Evolutionary conservation across 139 green algal genomes (phyloP).

Genomic region (Axilococcus clingmanii): DNA sequence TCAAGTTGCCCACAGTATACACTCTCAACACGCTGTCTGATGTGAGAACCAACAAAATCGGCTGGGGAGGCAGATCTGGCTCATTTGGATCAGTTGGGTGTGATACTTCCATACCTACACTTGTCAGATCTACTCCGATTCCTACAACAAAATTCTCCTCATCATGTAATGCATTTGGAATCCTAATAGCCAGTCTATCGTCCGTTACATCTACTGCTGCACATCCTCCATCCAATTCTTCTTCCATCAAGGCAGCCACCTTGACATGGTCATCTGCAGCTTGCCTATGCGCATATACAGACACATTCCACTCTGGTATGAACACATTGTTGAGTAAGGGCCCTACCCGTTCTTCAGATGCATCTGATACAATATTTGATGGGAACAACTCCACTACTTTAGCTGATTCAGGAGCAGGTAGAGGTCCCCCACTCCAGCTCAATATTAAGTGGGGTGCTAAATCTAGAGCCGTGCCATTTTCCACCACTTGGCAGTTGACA

Average conservation of each 20-base stretch:
- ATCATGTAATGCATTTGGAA: constrained; percentile 34
- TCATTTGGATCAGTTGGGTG: constrained; percentile 31
- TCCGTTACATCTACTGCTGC: constrained; percentile 37
- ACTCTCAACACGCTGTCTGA: constrained; percentile 41
- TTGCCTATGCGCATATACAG: constrained; percentile 36
- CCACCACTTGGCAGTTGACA: too few relatives aligned
- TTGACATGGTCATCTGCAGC: constrained; percentile 44
- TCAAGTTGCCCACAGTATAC: constrained; percentile 25
- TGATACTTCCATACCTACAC: constrained; percentile 4
- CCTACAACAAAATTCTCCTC: constrained; percentile 49
- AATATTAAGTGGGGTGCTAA: too few relatives aligned
- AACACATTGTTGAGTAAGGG: constrained; percentile 15
- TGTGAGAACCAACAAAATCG: constrained; percentile 35
- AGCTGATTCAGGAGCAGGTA: background rate
- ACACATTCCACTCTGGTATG: constrained; percentile 22
- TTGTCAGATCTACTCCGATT: constrained; percentile 27
- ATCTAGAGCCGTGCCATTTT: too few relatives aligned
- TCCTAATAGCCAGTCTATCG: constrained; percentile 32
- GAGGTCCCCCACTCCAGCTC: too few relatives aligned
- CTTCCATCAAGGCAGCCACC: constrained; percentile 5
- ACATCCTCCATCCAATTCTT: background rate
- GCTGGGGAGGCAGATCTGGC: constrained; percentile 23
- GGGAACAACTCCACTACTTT: constrained; percentile 4
- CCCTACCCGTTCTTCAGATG: constrained; percentile 6
- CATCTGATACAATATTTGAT: background rate